Evolutionary conservation across 2,329 filamentous ascomycete genomes (phyloP).

Genomic region (Colletotrichum truncatum): DNA sequence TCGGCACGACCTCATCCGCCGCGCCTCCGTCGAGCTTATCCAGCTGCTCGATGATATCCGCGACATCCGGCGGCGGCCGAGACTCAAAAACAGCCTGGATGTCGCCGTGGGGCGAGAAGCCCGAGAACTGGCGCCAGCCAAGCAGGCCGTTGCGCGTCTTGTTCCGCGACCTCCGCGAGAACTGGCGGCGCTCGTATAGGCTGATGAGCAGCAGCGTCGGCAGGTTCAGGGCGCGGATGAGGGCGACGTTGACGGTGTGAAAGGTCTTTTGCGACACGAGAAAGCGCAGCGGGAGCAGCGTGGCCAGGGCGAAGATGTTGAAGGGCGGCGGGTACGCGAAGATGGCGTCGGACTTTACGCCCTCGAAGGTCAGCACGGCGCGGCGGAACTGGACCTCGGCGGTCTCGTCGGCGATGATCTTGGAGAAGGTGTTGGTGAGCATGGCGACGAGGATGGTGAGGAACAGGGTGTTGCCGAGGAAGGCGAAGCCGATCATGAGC

Average conservation of each 20-base stretch:
- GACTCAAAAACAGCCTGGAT: conserved; percentile 68
- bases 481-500: conserved; percentile 77
- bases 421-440: conserved; percentile 76
- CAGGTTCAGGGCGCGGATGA: conserved; percentile 70
- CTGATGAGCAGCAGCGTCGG: conserved; percentile 70
- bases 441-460: conserved; percentile 79
- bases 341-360: conserved; percentile 77
- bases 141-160: neutral
- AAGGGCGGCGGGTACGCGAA: conserved; percentile 77
- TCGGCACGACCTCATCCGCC: neutral
- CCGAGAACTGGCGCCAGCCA: conserved; percentile 36
- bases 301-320: conserved; percentile 71
- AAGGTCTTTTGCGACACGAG: conserved; percentile 70
- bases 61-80: conserved; percentile 58
- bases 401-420: conserved; percentile 73
- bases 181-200: conserved; percentile 66
- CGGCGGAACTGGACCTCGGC: conserved; percentile 78
- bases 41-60: conserved; percentile 40
- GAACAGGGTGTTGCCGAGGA: conserved; percentile 79
- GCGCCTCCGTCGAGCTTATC: conserved; percentile 16
- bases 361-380: conserved; percentile 77
- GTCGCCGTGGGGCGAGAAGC: conserved; percentile 65
- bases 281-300: conserved; percentile 73
- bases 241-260: conserved; percentile 75
- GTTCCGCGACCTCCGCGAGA: conserved; percentile 53